Percentiles rank a stretch among this genome's conserved stretches.
These are phyloP conservation scores for Gossypium aridum DNA, from an alignment of 441 rosid species.

Conservation along the genomic window DNA sequence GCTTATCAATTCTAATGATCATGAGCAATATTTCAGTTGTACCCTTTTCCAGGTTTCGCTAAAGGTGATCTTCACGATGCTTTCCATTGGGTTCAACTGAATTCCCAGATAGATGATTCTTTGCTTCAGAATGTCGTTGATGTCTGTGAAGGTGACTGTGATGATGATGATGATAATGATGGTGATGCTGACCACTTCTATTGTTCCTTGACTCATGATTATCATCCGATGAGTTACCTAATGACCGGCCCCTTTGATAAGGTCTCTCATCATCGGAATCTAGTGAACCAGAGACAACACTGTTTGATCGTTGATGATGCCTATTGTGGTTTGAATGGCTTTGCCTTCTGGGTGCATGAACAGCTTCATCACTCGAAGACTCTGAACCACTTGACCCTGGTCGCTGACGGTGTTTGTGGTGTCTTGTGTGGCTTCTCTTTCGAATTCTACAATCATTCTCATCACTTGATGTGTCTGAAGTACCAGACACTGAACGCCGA, in stretches of 20 bases:
- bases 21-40: not conserved
- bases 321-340: slow-evolving; percentile 29
- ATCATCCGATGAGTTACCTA: slow-evolving; percentile 51
- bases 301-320: slow-evolving; percentile 16
- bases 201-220: slow-evolving; percentile 30
- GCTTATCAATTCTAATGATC: slow-evolving; percentile 1
- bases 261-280: slow-evolving; percentile 26
- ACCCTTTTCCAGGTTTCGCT: not conserved
- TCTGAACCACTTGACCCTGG: slow-evolving; percentile 33
- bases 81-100: slow-evolving; percentile 16
- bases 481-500: slow-evolving; percentile 18
- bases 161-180: slow-evolving; percentile 18
- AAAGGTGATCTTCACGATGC: slow-evolving; percentile 4
- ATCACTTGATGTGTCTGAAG: slow-evolving; percentile 32
- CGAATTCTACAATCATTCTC: slow-evolving; percentile 25
- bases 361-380: slow-evolving; percentile 26
- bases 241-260: slow-evolving; percentile 18
- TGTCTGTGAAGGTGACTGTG: slow-evolving; percentile 21
- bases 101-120: not conserved
- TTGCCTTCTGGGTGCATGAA: slow-evolving; percentile 14
- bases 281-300: slow-evolving; percentile 16
- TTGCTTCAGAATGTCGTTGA: not conserved
- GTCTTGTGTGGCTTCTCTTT: slow-evolving; percentile 29
- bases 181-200: slow-evolving; percentile 9
- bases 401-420: slow-evolving; percentile 25